Evolutionary conservation across 2,329 filamentous ascomycete species (phyloP).

Genomic region (Sporothrix pallida): DNA sequence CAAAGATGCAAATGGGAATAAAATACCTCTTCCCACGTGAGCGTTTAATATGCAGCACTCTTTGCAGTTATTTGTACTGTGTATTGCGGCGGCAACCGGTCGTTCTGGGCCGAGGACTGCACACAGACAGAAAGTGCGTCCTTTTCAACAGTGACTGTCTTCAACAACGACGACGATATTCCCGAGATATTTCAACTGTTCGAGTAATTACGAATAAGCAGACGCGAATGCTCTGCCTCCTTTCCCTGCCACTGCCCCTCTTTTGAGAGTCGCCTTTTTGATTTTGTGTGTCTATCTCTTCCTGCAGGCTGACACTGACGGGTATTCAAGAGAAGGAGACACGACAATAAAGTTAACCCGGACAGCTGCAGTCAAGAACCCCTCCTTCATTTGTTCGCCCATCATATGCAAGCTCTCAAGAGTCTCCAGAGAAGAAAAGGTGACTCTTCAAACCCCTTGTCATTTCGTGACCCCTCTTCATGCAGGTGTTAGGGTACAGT

Average conservation of each 20-base stretch:
- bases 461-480: background rate
- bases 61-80: background rate
- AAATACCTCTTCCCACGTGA: slow-evolving; percentile 19
- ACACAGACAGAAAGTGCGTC: background rate
- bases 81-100: background rate
- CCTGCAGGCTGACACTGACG: slow-evolving; percentile 7
- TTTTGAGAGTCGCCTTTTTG: background rate
- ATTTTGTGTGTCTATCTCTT: background rate
- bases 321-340: background rate
- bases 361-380: background rate
- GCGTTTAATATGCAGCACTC: background rate
- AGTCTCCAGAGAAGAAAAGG: too few relatives aligned
- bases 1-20: background rate
- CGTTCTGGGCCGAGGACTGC: background rate
- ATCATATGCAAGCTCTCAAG: slow-evolving; percentile 10
- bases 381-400: background rate
- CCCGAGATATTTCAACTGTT: background rate
- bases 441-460: background rate
- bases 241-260: slow-evolving; percentile 4
- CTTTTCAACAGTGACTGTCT: background rate
- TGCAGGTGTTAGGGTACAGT: slow-evolving; percentile 1
- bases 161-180: background rate
- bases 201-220: too few relatives aligned
- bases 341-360: background rate
- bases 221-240: background rate